Percentiles rank a stretch among this genome's conserved stretches.
phyloP scores from a whole-genome alignment of 345 rosid species.

The Hibiscus trionum region DNA sequence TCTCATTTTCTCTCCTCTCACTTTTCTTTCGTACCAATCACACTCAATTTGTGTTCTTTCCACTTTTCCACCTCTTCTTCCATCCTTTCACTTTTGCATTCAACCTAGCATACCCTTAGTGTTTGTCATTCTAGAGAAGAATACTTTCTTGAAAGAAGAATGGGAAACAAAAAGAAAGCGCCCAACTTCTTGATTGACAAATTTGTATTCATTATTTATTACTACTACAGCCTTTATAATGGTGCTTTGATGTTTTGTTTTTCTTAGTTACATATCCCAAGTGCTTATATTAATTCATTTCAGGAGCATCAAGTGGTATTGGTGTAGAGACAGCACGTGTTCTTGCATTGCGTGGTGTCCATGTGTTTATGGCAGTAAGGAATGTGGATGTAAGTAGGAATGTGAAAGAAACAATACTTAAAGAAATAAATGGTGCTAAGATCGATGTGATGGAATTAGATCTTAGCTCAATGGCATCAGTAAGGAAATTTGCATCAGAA shows the following conservation, averaged over 20 bases:
- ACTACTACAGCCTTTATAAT: neutral
- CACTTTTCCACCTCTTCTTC: too few relatives aligned
- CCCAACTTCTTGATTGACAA: neutral
- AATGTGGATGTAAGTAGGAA: conserved; percentile 48
- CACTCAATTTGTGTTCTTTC: neutral
- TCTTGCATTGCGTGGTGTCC: conserved; percentile 69
- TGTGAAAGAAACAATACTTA: conserved; percentile 45
- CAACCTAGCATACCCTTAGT: neutral
- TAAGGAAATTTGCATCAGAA: conserved; percentile 44
- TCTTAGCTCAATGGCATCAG: conserved; percentile 63
- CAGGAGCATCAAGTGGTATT: conserved; percentile 80
- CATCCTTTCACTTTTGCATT: too few relatives aligned
- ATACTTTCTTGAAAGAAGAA: neutral
- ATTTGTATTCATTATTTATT: neutral
- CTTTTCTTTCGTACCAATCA: too few relatives aligned
- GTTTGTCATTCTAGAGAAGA: neutral
- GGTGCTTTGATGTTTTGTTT: neutral
- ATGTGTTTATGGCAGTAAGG: conserved; percentile 61
- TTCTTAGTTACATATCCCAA: neutral
- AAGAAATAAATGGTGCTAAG: conserved; percentile 45
- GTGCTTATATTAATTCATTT: neutral
- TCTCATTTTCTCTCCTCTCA: too few relatives aligned
- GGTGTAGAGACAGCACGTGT: conserved; percentile 63
- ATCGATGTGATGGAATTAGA: conserved; percentile 71
- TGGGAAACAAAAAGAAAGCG: neutral